A percentile compares a stretch with the other conserved stretches of the same genome.
These are phyloP conservation scores for Termitomyces sp. DNA, from an alignment of 768 basidiomycete genomes.

Conservation along the genomic window DNA sequence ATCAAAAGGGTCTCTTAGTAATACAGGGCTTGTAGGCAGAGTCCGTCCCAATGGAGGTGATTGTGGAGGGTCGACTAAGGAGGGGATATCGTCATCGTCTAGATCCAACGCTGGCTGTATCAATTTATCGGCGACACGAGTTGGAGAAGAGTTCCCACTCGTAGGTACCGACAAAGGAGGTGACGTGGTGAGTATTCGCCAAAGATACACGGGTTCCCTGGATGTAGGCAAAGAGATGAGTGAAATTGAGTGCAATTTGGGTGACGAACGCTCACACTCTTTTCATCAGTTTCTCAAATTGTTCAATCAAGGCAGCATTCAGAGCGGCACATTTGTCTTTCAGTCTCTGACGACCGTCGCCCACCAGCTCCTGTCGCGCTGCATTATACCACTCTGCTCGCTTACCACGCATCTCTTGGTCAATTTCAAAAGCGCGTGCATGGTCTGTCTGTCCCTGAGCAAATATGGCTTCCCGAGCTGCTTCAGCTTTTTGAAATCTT, in stretches of 20 bases:
- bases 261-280: neutral
- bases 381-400: neutral
- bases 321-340: neutral
- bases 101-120: too few relatives aligned
- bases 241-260: too few relatives aligned
- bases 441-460: neutral
- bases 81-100: too few relatives aligned
- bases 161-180: neutral
- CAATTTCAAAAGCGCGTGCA: neutral
- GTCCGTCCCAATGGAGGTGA: too few relatives aligned
- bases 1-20: too few relatives aligned
- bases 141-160: neutral
- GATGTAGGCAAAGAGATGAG: neutral
- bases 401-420: neutral
- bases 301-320: neutral
- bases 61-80: too few relatives aligned
- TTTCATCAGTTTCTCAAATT: neutral
- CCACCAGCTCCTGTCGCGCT: neutral
- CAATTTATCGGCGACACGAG: neutral
- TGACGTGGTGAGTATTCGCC: neutral
- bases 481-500: slow-evolving; percentile 1
- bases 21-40: too few relatives aligned
- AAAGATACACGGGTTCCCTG: neutral
- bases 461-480: neutral
- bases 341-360: neutral